Base-by-base conservation (phyloP, 1,139 yeast genomes). In the Geotrichum aggregatum region DNA sequence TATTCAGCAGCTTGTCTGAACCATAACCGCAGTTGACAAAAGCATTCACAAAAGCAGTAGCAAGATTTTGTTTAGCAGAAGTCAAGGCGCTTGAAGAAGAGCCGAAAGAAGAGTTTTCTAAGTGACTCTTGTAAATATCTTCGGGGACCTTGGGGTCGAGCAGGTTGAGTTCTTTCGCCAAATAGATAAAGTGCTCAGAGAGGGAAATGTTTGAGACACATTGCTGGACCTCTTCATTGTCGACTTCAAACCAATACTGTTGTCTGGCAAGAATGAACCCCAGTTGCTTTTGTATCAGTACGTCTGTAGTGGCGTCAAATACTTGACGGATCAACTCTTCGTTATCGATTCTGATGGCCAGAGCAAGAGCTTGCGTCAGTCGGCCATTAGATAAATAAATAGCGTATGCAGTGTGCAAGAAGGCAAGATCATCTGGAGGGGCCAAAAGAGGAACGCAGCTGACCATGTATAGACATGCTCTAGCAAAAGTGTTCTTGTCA, bases 371-470 rank as follows among this genome's bases (percentile, higher is more conserved):
- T 67, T 89, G 96, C 3, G 98, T 84, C 60, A 88, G 76, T 68
- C 86, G 87, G 60, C 82, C 80, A 67, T 88, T 86, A 42, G 84
- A 72, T 61, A 89, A 74, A 71, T 92, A 92, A 60, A 94, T 88
- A 40, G 88, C 75, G 68, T 75, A 92, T n/a, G 98, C 98, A 13
- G 97, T 89, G 64, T 86, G 82, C 63, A 94, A 78, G 68, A 92
- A 89, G 5, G 91, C 79, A 39, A 79, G 71, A 68, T 91, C 97
- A 66, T 92, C 98, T 11, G 97, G 97, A 26, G 96, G 96, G 19
- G 98, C 95, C 65, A 92, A 77, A 59, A 91, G 78, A 31, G 97
- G 96, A 16, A 92, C 98, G 72, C 98, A 92, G 57, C 96, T 87
- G 40, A 88, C 91, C 84, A 92, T 84, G 69, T 92, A 92, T 59